These are phyloP conservation scores for Crithidia bombi DNA, from an alignment of 208 protist genomes.

Conservation along the genomic window DNA sequence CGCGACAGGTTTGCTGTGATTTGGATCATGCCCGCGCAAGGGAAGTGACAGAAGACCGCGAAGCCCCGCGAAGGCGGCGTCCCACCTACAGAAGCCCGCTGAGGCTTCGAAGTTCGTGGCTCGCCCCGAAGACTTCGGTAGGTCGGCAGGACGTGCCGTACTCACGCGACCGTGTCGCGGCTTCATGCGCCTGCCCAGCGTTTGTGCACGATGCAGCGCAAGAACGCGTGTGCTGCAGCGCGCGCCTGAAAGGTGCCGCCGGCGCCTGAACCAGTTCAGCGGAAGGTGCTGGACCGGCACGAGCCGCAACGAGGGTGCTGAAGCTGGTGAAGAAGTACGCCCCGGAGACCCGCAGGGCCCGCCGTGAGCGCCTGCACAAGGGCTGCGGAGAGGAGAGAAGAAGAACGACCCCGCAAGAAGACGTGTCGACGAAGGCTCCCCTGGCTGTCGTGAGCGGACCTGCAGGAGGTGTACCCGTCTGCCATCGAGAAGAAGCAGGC, in stretches of 20 bases:
- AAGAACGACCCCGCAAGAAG: constrained; percentile 83
- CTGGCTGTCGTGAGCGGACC: constrained; percentile 94
- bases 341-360: constrained; percentile 96
- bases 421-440: constrained; percentile 87
- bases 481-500: constrained; percentile 99
- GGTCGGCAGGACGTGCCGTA: constrained; percentile 95
- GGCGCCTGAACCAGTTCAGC: constrained; percentile 91
- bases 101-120: constrained; percentile 69
- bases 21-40: constrained; percentile 78
- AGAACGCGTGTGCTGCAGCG: constrained; percentile 97
- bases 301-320: constrained; percentile 95
- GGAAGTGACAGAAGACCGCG: constrained; percentile 83
- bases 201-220: constrained; percentile 99
- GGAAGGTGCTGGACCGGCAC: constrained; percentile 94
- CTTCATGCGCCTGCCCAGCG: constrained; percentile 98
- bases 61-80: constrained; percentile 74
- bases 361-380: constrained; percentile 94
- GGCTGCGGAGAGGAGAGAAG: constrained; percentile 95
- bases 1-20: too few relatives aligned
- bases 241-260: constrained; percentile 97
- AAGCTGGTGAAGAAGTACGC: constrained; percentile 98
- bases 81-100: constrained; percentile 81
- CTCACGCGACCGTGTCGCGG: constrained; percentile 96
- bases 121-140: constrained; percentile 90
- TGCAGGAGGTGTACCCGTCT: constrained; percentile 98